Percentiles rank a stretch among this genome's conserved stretches.
Evolutionary conservation across 352 stramenopile species (phyloP).

Genomic region (Phytophthora idaei): DNA sequence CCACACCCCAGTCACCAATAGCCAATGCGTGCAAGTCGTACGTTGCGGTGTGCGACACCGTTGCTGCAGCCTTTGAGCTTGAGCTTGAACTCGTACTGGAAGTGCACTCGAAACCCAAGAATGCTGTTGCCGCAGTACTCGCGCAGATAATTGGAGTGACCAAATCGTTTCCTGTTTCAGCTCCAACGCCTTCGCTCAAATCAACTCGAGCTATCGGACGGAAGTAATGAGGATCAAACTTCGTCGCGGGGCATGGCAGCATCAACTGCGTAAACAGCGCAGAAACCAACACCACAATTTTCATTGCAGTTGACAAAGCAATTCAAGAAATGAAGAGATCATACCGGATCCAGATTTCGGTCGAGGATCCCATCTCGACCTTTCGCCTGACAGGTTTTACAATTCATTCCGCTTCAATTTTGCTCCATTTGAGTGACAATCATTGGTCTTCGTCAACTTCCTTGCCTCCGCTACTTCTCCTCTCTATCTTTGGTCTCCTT

Average conservation of each 20-base stretch:
- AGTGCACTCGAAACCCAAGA: constrained; percentile 54
- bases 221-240: neutral
- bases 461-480: neutral
- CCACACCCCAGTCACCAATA: constrained; percentile 75
- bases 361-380: constrained; percentile 22
- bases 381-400: constrained; percentile 9
- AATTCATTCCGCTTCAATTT: neutral
- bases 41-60: constrained; percentile 43
- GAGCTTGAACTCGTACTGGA: constrained; percentile 16
- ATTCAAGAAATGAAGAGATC: constrained; percentile 14
- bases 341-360: neutral
- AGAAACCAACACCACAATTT: neutral
- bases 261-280: constrained; percentile 13
- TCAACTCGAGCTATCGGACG: constrained; percentile 15
- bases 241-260: neutral
- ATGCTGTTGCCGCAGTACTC: constrained; percentile 41
- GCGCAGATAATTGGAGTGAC: constrained; percentile 53
- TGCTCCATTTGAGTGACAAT: neutral
- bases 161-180: constrained; percentile 26
- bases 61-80: constrained; percentile 13
- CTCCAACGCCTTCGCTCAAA: constrained; percentile 18
- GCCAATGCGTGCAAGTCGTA: constrained; percentile 68
- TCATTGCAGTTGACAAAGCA: constrained; percentile 9
- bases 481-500: constrained; percentile 7
- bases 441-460: neutral